These are phyloP conservation scores for Wallacemonas sp. DNA, from an alignment of 208 protist species.

Conservation along the genomic window DNA sequence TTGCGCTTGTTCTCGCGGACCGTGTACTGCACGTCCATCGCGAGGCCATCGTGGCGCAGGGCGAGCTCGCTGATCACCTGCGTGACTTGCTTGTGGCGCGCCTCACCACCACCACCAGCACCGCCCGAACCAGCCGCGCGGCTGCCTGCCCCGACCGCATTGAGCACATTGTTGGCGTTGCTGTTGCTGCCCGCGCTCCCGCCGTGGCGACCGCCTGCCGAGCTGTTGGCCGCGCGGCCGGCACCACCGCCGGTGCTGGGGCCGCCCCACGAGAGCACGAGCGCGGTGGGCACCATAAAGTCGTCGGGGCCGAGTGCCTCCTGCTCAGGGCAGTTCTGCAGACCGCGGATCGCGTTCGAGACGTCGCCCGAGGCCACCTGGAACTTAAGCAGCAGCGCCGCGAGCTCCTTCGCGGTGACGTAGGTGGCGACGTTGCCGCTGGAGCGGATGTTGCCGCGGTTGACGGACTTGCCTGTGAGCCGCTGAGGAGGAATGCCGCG, in stretches of 20 bases:
- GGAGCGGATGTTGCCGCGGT: slow-evolving; percentile 47
- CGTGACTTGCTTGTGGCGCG: slow-evolving; percentile 57
- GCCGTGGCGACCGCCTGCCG: slow-evolving; percentile 16
- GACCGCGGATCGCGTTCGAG: slow-evolving; percentile 59
- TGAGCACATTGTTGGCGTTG: slow-evolving; percentile 12
- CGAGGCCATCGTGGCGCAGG: slow-evolving; percentile 68
- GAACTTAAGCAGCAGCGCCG: slow-evolving; percentile 54
- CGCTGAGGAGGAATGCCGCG: slow-evolving; percentile 61
- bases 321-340: slow-evolving; percentile 72
- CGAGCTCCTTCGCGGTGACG: slow-evolving; percentile 62
- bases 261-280: slow-evolving; percentile 73
- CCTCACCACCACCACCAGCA: not conserved
- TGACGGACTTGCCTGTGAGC: slow-evolving; percentile 50
- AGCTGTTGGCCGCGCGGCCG: not conserved
- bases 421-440: slow-evolving; percentile 72
- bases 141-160: slow-evolving; percentile 1
- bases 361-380: slow-evolving; percentile 67
- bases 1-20: slow-evolving; percentile 70
- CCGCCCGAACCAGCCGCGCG: not conserved
- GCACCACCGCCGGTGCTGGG: slow-evolving; percentile 23
- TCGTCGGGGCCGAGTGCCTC: slow-evolving; percentile 54
- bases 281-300: slow-evolving; percentile 73
- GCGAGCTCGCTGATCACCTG: slow-evolving; percentile 77
- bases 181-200: slow-evolving; percentile 18
- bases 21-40: slow-evolving; percentile 80